Conservation (phyloP, 2,329 filamentous ascomycete species). For the Diplocarpon rosae region DNA sequence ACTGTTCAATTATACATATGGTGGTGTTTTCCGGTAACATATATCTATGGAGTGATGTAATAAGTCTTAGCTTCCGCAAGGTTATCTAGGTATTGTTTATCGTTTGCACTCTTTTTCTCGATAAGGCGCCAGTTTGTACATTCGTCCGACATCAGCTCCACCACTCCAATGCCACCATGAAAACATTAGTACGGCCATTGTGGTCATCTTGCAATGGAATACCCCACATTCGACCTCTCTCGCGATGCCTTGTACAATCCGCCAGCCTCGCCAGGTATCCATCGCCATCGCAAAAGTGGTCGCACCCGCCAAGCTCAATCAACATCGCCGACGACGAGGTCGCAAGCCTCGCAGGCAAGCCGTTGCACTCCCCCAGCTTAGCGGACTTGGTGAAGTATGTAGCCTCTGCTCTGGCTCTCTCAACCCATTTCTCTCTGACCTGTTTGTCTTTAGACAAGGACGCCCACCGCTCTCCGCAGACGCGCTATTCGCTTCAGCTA, state of each 20-base stretch:
- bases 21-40: too few relatives aligned
- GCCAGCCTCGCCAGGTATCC: constrained; percentile 14
- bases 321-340: constrained; percentile 64
- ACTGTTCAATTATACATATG: too few relatives aligned
- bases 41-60: too few relatives aligned
- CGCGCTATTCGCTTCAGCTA: constrained; percentile 78
- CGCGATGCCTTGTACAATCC: neutral
- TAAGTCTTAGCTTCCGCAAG: too few relatives aligned
- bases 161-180: constrained; percentile 37
- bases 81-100: too few relatives aligned
- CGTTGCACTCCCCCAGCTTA: constrained; percentile 72
- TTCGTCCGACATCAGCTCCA: neutral
- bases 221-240: neutral
- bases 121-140: too few relatives aligned
- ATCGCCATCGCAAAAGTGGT: constrained; percentile 29
- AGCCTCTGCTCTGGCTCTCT: neutral
- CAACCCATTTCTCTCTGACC: constrained; percentile 2
- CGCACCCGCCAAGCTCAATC: constrained; percentile 35
- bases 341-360: constrained; percentile 62
- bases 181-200: constrained; percentile 30
- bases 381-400: constrained; percentile 73
- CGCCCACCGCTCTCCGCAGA: constrained; percentile 72
- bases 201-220: constrained; percentile 20
- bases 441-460: constrained; percentile 44
- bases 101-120: too few relatives aligned